These are phyloP conservation scores for Monilinia aucupariae DNA, from an alignment of 2,329 filamentous ascomycete species.

Conservation along the genomic window DNA sequence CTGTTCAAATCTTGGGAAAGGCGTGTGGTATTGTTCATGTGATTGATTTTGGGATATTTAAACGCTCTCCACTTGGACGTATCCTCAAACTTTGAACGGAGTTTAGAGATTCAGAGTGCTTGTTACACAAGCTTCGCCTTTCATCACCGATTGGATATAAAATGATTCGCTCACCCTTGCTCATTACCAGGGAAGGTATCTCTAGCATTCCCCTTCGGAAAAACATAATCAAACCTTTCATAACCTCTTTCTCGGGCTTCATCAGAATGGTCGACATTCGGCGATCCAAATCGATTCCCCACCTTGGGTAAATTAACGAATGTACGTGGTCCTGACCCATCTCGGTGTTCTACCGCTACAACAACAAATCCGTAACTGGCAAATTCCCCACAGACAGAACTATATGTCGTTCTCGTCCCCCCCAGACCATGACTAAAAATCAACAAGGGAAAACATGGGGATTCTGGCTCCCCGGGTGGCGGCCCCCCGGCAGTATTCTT, in stretches of 20 bases:
- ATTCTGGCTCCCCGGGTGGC: conserved; percentile 36
- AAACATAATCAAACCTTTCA: conserved; percentile 57
- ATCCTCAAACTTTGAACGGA: background rate
- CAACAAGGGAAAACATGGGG: conserved; percentile 54
- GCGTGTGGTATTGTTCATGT: background rate
- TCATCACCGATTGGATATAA: background rate
- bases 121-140: too few relatives aligned
- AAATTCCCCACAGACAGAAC: conserved; percentile 58
- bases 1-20: background rate
- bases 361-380: conserved; percentile 62
- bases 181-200: conserved; percentile 51
- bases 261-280: conserved; percentile 32
- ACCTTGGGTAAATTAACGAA: conserved; percentile 51
- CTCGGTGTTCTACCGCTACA: conserved; percentile 58
- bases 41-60: background rate
- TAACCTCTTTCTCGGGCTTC: conserved; percentile 38
- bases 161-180: conserved; percentile 38
- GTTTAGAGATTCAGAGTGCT: background rate
- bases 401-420: conserved; percentile 58
- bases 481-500: conserved; percentile 40
- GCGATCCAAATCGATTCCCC: conserved; percentile 36
- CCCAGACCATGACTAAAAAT: conserved; percentile 64
- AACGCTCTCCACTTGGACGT: background rate
- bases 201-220: conserved; percentile 49
- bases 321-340: conserved; percentile 57